Percentiles rank a stretch among this genome's conserved stretches.
phyloP scores from a whole-genome alignment of 106 monocot species.

The Apostasia ramifera region DNA sequence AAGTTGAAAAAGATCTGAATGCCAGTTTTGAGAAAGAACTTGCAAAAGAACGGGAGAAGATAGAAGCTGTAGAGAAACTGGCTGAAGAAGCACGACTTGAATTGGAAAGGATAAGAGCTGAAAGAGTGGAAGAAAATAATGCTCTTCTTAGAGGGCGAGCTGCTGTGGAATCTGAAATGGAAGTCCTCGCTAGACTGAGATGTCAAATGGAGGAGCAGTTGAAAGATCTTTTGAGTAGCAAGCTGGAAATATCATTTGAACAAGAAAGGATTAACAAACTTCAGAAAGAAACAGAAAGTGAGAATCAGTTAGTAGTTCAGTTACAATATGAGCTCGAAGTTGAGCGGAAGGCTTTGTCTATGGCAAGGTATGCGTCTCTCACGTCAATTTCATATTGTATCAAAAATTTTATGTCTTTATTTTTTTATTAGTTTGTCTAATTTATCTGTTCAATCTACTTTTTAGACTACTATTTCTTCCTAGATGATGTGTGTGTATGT shows the following conservation, averaged over 20 bases:
- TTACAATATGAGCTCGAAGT: slow-evolving; percentile 94
- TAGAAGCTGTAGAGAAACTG: slow-evolving; percentile 70
- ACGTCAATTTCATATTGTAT: background rate
- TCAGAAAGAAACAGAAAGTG: slow-evolving; percentile 58
- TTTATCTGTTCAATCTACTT: no score
- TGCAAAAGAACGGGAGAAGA: slow-evolving; percentile 72
- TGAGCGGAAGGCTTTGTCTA: slow-evolving; percentile 85
- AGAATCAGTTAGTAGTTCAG: slow-evolving; percentile 55
- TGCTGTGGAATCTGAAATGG: slow-evolving; percentile 91
- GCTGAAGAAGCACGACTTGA: slow-evolving; percentile 76
- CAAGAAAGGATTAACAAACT: slow-evolving; percentile 65
- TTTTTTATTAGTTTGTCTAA: background rate
- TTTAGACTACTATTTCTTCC: no score
- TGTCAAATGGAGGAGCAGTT: slow-evolving; percentile 75
- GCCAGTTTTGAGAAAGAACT: slow-evolving; percentile 82
- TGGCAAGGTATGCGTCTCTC: slow-evolving; percentile 62
- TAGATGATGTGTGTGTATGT: no score
- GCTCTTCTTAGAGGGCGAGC: slow-evolving; percentile 51
- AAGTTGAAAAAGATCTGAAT: slow-evolving; percentile 92
- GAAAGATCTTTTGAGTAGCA: slow-evolving; percentile 58
- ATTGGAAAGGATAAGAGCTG: slow-evolving; percentile 56
- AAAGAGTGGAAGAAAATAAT: slow-evolving; percentile 80
- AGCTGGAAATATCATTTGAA: slow-evolving; percentile 69
- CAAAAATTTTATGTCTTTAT: background rate
- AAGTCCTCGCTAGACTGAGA: slow-evolving; percentile 71